phyloP scores from a whole-genome alignment of 345 rosid species.

The Cochlearia excelsa region DNA sequence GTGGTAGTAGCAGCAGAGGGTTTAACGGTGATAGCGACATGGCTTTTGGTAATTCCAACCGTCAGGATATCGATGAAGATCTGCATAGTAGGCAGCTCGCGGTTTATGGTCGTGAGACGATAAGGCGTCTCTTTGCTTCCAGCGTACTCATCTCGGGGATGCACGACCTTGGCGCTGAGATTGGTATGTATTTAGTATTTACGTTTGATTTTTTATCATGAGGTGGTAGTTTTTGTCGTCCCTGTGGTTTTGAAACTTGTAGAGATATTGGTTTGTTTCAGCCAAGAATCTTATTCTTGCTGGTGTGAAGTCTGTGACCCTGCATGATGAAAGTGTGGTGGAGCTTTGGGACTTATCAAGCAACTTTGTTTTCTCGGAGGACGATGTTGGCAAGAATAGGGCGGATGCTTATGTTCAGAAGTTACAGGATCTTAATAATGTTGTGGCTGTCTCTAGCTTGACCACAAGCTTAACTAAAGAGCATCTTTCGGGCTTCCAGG shows the following conservation, averaged over 20 bases:
- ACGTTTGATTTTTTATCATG: background rate
- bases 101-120: constrained; percentile 97
- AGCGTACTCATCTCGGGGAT: constrained; percentile 85
- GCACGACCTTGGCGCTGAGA: constrained; percentile 96
- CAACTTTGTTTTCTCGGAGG: constrained; percentile 79
- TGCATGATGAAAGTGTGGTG: constrained; percentile 82
- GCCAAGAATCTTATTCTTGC: constrained; percentile 97
- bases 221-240: background rate
- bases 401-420: constrained; percentile 93
- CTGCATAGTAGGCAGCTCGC: constrained; percentile 99
- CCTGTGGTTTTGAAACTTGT: background rate
- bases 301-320: constrained; percentile 94
- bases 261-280: constrained; percentile 31
- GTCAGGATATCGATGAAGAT: constrained; percentile 90
- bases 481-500: constrained; percentile 84
- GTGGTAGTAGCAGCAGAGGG: constrained; percentile 28
- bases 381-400: constrained; percentile 85
- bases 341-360: constrained; percentile 94
- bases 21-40: constrained; percentile 41
- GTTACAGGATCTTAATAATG: constrained; percentile 94
- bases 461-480: constrained; percentile 68
- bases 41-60: constrained; percentile 71
- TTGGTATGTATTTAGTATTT: constrained; percentile 46
- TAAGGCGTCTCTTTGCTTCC: constrained; percentile 92
- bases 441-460: constrained; percentile 67